Evolutionary conservation across 2,329 filamentous ascomycete genomes (phyloP), one percentile per base, ranked within the genome.

Genomic region (Hypoxylon sp.): DNA sequence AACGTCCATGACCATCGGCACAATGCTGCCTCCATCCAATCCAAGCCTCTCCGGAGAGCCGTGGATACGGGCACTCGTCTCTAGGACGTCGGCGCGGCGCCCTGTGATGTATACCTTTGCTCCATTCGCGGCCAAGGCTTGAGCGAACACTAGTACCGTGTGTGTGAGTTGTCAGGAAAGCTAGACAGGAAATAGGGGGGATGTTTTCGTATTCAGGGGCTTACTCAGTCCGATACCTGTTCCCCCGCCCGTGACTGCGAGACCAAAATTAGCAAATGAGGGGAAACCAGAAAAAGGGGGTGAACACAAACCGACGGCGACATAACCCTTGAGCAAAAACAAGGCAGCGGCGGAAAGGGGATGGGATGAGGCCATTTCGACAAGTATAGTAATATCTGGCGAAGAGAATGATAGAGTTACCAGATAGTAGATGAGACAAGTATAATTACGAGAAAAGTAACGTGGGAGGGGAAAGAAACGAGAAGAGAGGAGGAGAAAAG

Each of bases 91-190:
- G 33, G 78, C 72, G 24, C 83, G 79, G 10, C 83, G 80, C 5
- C 83, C 83, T 2, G 82, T 83, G 55, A 78, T 77, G 65, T 78
- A 78, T 26, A 78, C 76, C 55, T 65, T 75, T 1, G 75, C 75
- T 33, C 84, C 84, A 64, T 85, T 85, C 26, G 81, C 79, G 2
- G 80, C 81, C 14, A 86, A 76, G 3, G 82, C 79, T 63, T 83
- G 80, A 4, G 83, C 80, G 17, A 83, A 83, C 76, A 85, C 83
- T 70, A 82, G 14, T 5, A 55, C 31, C 24, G 5, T 9, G 13
- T 3, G 46, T 19, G 35, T 64, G 14, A 63, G 48, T 6, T 10
- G n/a, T 8, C 26, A 5, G 19, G 14, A 42, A 50, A 26, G 29
- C 8, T 29, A 46, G 14, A 46, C 10, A 24, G 17, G 42, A 52